A percentile compares a stretch with the other conserved stretches of the same genome.
phyloP scores from a whole-genome alignment of 148 eudicot species.

The Talinum fruticosum region DNA sequence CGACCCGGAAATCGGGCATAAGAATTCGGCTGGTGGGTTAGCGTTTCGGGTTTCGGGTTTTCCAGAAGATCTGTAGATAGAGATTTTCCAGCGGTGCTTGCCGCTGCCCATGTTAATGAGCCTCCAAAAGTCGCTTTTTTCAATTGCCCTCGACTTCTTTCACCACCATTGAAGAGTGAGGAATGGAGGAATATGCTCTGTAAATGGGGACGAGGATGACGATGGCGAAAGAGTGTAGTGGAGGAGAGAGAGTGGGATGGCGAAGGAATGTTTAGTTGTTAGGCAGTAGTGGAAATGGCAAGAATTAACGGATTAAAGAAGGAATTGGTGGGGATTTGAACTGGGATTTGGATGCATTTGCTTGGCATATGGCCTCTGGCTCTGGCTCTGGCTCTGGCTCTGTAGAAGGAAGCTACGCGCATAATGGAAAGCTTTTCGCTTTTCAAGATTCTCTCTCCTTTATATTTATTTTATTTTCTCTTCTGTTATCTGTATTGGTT shows the following conservation, averaged over 20 bases:
- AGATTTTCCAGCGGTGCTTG: conserved; percentile 58
- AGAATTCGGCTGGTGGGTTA: conserved; percentile 39
- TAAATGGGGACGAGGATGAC: too few relatives aligned
- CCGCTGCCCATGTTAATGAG: conserved; percentile 39
- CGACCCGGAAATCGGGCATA: conserved; percentile 62
- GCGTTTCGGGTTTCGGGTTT: neutral
- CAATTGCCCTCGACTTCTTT: neutral
- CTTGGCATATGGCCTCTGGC: neutral
- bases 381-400: too few relatives aligned
- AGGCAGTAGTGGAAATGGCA: neutral
- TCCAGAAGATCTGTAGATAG: conserved; percentile 38
- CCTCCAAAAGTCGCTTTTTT: neutral
- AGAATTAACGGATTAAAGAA: neutral
- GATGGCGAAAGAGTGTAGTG: too few relatives aligned
- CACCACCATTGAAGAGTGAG: neutral
- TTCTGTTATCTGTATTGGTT: neutral
- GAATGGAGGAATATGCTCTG: neutral
- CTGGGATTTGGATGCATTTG: neutral
- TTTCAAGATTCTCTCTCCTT: conserved; percentile 19
- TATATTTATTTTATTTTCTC: neutral
- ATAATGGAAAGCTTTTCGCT: conserved; percentile 9
- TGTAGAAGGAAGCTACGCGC: conserved; percentile 16
- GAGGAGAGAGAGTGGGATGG: neutral
- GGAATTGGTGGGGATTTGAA: conserved; percentile 12
- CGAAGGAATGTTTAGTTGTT: conserved; percentile 1